Percentiles rank a stretch among this genome's conserved stretches.
Evolutionary conservation across 2,329 filamentous ascomycete genomes (phyloP).

Genomic region (Westerdykella aurantiaca): DNA sequence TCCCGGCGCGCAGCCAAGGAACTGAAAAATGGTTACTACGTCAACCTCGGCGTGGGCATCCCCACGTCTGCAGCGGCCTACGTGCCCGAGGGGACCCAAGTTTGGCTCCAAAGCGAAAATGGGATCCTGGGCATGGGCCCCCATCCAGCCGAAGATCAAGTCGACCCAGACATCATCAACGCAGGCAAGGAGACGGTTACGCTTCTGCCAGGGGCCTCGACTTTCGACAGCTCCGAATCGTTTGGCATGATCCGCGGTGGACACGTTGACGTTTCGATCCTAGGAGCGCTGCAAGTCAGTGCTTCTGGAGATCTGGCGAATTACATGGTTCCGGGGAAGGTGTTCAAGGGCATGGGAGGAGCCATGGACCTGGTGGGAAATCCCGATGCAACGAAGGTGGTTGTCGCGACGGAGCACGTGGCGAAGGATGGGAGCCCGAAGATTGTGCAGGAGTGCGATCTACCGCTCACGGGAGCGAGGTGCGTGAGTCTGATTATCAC

Average conservation of each 20-base stretch:
- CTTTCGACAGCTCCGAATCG: constrained; percentile 81
- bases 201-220: constrained; percentile 69
- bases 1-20: constrained; percentile 80
- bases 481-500: constrained; percentile 39
- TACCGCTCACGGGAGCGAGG: constrained; percentile 35
- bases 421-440: constrained; percentile 89
- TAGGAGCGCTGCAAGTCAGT: constrained; percentile 85
- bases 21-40: constrained; percentile 93
- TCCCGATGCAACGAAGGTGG: constrained; percentile 75
- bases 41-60: constrained; percentile 88
- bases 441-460: constrained; percentile 64
- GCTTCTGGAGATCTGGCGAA: constrained; percentile 77
- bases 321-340: constrained; percentile 88
- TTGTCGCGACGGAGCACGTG: constrained; percentile 90
- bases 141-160: constrained; percentile 54
- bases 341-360: constrained; percentile 79
- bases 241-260: constrained; percentile 92
- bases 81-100: constrained; percentile 55
- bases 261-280: constrained; percentile 78
- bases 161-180: constrained; percentile 86
- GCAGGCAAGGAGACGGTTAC: constrained; percentile 92
- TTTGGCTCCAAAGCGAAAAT: constrained; percentile 53
- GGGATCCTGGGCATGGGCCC: constrained; percentile 44
- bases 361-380: constrained; percentile 89
- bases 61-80: constrained; percentile 84